Base-by-base conservation (phyloP, 805 yeast species). In the Kazachstania viticola region DNA sequence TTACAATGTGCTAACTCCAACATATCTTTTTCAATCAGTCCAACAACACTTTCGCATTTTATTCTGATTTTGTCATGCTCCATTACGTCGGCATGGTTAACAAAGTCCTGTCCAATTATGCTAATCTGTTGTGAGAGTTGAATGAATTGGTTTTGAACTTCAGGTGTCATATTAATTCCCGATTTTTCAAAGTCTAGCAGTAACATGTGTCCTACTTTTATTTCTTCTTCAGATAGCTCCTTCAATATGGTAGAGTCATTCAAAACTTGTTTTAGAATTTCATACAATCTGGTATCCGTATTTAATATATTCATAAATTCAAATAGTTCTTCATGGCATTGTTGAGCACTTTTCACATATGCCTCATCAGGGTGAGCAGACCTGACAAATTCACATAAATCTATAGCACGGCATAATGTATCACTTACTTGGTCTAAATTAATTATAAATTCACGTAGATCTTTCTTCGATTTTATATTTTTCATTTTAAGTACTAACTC, bases 291-390 rank as follows among this genome's bases (percentile, higher is more conserved):
- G 12, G 75, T 79, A 33, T 83, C 78, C 2, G 97, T 87, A 54
- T 91, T 91, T 28, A 91, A 62, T 32, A 79, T 69, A 55, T 85
- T 91, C 98, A 91, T 91, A 55, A 78, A 87, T 48, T 85, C 94
- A 55, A 79, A 88, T 80, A 88, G 73, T 40, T 73, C 64, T 44
- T 83, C 93, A 50, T 88, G 95, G 23, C 91, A 79, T 27, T 70
- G 67, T 48, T 88, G 94, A 1, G 98, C 95, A 2, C 85, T 87
- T 25, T 65, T 65, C 9, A 79, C 66, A 67, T 82, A 84, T 13
- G 62, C 56, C 30, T 62, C 62, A 40, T 76, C 70, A 1, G 97
- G 96, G 51, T 88, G 97, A 1, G 79, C 75, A 16, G 84, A 85
- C 29, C 97, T 63, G 18, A 91, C 73, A 58, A 88, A 88, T 45